phyloP scores from a whole-genome alignment of 1,284 basidiomycete genomes.

The Ustilago hordei region DNA sequence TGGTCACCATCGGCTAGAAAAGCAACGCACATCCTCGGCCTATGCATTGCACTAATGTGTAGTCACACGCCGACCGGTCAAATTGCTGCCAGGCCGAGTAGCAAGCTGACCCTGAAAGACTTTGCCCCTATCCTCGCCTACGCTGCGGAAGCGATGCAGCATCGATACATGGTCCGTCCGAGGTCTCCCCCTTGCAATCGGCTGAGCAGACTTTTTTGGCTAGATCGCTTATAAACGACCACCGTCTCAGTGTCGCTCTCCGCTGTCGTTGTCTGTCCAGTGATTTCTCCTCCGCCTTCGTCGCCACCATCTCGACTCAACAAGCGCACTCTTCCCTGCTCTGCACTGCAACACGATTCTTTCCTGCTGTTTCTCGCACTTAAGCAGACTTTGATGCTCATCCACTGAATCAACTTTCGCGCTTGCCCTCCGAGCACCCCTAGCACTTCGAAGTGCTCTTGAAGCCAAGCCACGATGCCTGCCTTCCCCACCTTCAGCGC shows the following conservation, averaged over 20 bases:
- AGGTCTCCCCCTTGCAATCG: background rate
- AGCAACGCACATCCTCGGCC: background rate
- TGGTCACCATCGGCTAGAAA: constrained; percentile 16
- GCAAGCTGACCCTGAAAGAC: background rate
- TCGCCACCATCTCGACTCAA: background rate
- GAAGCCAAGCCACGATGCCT: constrained; percentile 14
- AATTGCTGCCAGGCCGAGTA: background rate
- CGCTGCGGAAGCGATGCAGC: background rate
- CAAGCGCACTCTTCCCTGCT: background rate
- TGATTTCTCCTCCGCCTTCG: background rate
- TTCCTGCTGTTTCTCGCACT: background rate
- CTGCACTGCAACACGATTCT: background rate
- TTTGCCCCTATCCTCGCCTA: background rate
- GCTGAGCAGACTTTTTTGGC: background rate
- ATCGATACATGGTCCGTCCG: background rate
- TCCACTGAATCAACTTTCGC: background rate
- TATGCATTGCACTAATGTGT: background rate
- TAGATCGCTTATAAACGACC: background rate
- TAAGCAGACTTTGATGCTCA: background rate
- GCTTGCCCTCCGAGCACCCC: background rate
- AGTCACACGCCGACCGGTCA: background rate
- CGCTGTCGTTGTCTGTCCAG: background rate
- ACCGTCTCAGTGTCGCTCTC: background rate
- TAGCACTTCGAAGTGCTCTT: background rate
- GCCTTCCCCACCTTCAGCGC: constrained; percentile 29